Percentiles rank a stretch among this genome's conserved stretches.
phyloP scores from a whole-genome alignment of 2,329 filamentous ascomycete species.

The Dactylellina parvicollis region DNA sequence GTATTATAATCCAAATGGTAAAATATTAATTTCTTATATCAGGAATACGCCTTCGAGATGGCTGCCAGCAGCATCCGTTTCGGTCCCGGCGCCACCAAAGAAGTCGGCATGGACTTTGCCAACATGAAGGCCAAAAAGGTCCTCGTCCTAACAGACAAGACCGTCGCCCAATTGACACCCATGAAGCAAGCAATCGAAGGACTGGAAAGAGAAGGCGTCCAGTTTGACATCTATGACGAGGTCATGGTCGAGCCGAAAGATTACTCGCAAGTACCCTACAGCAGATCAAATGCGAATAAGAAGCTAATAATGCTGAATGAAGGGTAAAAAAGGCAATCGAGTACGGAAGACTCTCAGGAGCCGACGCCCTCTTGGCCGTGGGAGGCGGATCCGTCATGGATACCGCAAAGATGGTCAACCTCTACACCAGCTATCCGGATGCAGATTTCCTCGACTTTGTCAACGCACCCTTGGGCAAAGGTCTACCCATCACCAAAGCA shows the following conservation, averaged over 20 bases:
- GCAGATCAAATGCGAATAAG: not conserved
- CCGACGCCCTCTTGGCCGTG: conserved; percentile 92
- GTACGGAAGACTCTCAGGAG: conserved; percentile 67
- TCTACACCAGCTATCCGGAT: conserved; percentile 89
- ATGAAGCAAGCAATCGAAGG: conserved; percentile 90
- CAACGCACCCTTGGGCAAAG: conserved; percentile 90
- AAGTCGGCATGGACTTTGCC: conserved; percentile 97
- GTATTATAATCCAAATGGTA: not conserved
- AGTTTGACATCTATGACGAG: conserved; percentile 81
- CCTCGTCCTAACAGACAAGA: conserved; percentile 88
- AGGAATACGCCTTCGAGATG: conserved; percentile 98
- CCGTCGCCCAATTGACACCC: conserved; percentile 81
- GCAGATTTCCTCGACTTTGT: conserved; percentile 98
- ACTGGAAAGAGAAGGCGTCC: conserved; percentile 78
- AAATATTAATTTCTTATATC: not conserved
- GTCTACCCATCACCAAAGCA: conserved; percentile 75
- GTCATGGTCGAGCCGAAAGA: conserved; percentile 93
- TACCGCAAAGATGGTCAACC: conserved; percentile 98
- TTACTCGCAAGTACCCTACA: conserved; percentile 72
- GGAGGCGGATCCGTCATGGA: conserved; percentile 96
- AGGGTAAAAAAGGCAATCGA: conserved; percentile 89
- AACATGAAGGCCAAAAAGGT: conserved; percentile 89
- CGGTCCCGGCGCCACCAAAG: conserved; percentile 89
- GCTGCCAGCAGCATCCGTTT: conserved; percentile 71
- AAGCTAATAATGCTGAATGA: not conserved